Percentiles rank a stretch among this genome's conserved stretches.
Conservation (phyloP, 78 protist species). For the Creolimax fragrantissima region DNA sequence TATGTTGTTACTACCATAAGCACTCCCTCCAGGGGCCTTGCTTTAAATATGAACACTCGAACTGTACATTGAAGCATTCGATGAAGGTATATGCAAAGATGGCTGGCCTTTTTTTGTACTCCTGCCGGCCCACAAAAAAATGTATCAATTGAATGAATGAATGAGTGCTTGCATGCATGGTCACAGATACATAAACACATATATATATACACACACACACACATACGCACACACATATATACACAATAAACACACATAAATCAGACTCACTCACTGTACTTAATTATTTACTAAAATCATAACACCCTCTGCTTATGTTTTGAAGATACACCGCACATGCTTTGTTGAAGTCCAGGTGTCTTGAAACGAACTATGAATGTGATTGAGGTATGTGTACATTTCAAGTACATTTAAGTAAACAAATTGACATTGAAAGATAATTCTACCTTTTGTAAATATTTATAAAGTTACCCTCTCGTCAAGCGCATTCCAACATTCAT, state of each 20-base stretch:
- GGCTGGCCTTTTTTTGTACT: background rate
- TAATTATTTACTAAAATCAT: background rate
- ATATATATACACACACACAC: background rate
- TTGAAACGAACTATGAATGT: too few species aligned
- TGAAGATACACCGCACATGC: background rate
- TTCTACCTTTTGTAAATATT: too few species aligned
- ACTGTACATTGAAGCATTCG: background rate
- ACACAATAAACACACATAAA: background rate
- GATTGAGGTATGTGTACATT: too few species aligned
- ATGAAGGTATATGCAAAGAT: background rate
- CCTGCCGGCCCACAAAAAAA: background rate
- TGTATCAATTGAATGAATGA: background rate
- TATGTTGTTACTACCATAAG: too few species aligned
- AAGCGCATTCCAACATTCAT: background rate
- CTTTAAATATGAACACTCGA: background rate
- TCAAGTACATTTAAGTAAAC: too few species aligned
- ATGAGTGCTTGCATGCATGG: background rate
- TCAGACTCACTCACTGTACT: too few species aligned
- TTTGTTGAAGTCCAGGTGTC: too few species aligned
- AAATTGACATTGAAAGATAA: too few species aligned
- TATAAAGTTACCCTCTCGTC: background rate
- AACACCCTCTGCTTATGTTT: background rate
- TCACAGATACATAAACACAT: background rate
- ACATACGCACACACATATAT: background rate
- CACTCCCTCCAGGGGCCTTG: too few species aligned